Evolutionary conservation across 2,329 filamentous ascomycete species (phyloP), one percentile per base, ranked within the genome.

Genomic region (Sporothrix brasiliensis): DNA sequence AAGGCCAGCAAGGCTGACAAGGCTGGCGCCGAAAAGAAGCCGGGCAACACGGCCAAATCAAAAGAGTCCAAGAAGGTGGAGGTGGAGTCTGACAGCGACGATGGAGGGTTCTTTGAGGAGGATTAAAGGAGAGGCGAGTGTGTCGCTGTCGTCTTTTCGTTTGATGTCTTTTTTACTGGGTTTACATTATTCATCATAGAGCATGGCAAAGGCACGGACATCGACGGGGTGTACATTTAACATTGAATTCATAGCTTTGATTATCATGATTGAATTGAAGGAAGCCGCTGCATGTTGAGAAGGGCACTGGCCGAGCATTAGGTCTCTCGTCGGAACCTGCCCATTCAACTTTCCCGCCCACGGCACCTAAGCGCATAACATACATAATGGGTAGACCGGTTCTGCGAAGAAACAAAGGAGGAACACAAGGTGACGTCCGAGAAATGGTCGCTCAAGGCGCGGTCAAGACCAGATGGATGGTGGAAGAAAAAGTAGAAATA

Each of bases 41-140:
- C 66, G 21, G 72, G 65, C 69, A 68, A 24, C 39, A 47, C 41
- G 41, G 41, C 11, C 41, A 44, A 44, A 44, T 41, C 41, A 47
- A 34, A 53, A 53, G 30, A 24, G 19, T 14, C 39, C 50, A 54
- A 30, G 1, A 39, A 68, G 14, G 58, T 41, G 10, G 70, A 71
- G 49, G 49, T 63, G 1, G 68, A 50, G 1, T 52, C 67, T 9
- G 73, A 71, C 53, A 70, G 69, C 67, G 72, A 72, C 70, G 85
- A 85, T 19, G 87, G 85, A 3, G 70, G 86, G 14, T 90, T 89
- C 79, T 89, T 89, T 74, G 86, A 88, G 75, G 77, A 78, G 72
- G 70, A 70, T 10, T 74, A 73, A 74, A 39, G 30, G 30, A 16
- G 1, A 13, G 7, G 19, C 30, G 39, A 47, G 39, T 27, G 24